phyloP scores from a whole-genome alignment of 106 monocot species.

The Agapanthus africanus region DNA sequence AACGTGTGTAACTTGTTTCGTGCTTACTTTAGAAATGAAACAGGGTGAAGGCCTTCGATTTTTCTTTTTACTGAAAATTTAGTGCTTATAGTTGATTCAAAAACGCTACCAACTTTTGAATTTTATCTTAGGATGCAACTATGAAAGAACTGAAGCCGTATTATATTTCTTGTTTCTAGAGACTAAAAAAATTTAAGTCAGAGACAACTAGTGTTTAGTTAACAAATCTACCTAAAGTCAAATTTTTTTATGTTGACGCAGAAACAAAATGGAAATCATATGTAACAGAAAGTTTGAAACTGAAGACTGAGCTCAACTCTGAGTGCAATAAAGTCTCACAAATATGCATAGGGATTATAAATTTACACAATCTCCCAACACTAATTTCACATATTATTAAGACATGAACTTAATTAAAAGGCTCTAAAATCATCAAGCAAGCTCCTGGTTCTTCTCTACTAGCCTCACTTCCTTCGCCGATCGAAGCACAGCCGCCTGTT shows the following conservation, averaged over 20 bases:
- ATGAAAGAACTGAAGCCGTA: not conserved
- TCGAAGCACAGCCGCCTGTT: slow-evolving; percentile 19
- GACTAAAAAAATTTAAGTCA: not conserved
- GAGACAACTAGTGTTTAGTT: not conserved
- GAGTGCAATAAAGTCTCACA: not conserved
- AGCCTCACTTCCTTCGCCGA: slow-evolving; percentile 58
- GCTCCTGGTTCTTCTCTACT: slow-evolving; percentile 73
- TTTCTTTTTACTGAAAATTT: not conserved
- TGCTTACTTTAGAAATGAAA: too few species aligned
- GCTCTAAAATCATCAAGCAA: slow-evolving; percentile 18
- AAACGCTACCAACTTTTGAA: not conserved
- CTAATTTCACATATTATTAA: not conserved
- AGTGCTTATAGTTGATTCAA: not conserved
- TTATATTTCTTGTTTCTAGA: not conserved
- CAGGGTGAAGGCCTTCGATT: too few species aligned
- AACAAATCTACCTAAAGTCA: not conserved
- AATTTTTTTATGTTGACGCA: not conserved
- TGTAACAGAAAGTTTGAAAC: not conserved
- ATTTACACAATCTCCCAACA: not conserved
- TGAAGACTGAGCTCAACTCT: not conserved
- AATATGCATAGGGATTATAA: slow-evolving; percentile 7
- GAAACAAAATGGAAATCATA: too few species aligned
- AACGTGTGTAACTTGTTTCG: too few species aligned
- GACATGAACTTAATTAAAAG: not conserved
- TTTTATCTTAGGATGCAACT: not conserved